These are phyloP conservation scores for Bipolaris victoriae DNA, from an alignment of 2,329 filamentous ascomycete genomes.

Conservation along the genomic window DNA sequence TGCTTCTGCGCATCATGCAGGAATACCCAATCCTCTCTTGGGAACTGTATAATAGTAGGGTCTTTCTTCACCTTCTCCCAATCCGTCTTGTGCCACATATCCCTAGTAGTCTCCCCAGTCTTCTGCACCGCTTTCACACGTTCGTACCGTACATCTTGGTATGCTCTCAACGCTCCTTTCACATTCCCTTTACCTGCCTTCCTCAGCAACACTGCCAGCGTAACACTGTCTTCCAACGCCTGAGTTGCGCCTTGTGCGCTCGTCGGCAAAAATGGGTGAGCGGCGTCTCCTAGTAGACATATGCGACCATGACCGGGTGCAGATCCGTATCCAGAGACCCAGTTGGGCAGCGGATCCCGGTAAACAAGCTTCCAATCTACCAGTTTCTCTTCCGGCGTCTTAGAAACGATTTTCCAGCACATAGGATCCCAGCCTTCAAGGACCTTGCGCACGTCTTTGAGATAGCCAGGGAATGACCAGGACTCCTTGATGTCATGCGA, in stretches of 20 bases:
- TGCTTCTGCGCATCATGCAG: constrained; percentile 39
- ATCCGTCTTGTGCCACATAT: constrained; percentile 46
- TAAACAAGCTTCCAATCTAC: constrained; percentile 64
- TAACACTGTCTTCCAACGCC: constrained; percentile 58
- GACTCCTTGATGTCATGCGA: constrained; percentile 46
- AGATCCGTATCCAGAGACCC: constrained; percentile 57
- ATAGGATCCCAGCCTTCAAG: constrained; percentile 45
- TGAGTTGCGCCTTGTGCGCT: constrained; percentile 61
- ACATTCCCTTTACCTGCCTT: constrained; percentile 42
- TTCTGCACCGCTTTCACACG: constrained; percentile 44
- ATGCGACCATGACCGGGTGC: constrained; percentile 50
- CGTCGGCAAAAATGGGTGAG: constrained; percentile 62
- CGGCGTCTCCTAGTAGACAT: constrained; percentile 60
- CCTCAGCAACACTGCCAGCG: constrained; percentile 34
- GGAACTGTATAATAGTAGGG: constrained; percentile 38
- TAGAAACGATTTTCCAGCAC: constrained; percentile 44
- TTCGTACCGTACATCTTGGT: constrained; percentile 46
- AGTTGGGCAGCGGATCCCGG: constrained; percentile 59
- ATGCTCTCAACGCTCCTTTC: constrained; percentile 34
- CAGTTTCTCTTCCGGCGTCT: constrained; percentile 46
- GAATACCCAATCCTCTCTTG: constrained; percentile 45
- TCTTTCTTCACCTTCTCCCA: constrained; percentile 44
- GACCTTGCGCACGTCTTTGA: constrained; percentile 42
- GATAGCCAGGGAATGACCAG: constrained; percentile 45
- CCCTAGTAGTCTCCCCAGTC: constrained; percentile 43